These are phyloP conservation scores for Aspergillus cejpii DNA, from an alignment of 2,329 filamentous ascomycete genomes.

Conservation along the genomic window DNA sequence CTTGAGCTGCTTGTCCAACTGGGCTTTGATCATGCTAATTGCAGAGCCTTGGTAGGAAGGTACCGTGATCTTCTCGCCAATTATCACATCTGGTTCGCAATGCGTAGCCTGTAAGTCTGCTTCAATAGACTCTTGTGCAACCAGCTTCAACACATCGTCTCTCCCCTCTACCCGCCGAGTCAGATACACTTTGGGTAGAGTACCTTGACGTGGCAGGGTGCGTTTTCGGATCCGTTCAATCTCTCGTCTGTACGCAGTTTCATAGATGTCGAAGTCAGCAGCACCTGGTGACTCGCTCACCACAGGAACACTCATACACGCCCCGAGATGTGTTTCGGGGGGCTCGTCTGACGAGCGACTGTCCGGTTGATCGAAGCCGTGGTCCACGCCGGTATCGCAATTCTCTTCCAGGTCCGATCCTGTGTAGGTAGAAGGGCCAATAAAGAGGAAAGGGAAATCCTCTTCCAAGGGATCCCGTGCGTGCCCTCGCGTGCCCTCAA, in stretches of 20 bases:
- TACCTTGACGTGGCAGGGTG: slow-evolving; percentile 34
- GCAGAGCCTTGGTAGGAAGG: slow-evolving; percentile 11
- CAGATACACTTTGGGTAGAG: slow-evolving; percentile 53
- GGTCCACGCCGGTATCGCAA: slow-evolving; percentile 7
- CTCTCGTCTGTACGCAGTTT: slow-evolving; percentile 78
- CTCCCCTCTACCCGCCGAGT: slow-evolving; percentile 46
- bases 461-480: slow-evolving; percentile 60
- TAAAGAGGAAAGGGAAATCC: slow-evolving; percentile 64
- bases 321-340: slow-evolving; percentile 18
- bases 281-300: slow-evolving; percentile 80
- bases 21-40: slow-evolving; percentile 14
- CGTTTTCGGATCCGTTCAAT: slow-evolving; percentile 60
- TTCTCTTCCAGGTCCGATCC: slow-evolving; percentile 22
- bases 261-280: slow-evolving; percentile 82
- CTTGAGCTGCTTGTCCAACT: slow-evolving; percentile 11
- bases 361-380: slow-evolving; percentile 21
- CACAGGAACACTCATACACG: slow-evolving; percentile 31
- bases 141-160: slow-evolving; percentile 30
- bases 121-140: slow-evolving; percentile 21
- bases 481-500: slow-evolving; percentile 51
- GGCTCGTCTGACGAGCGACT: slow-evolving; percentile 35
- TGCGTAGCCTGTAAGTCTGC: not conserved
- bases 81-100: not conserved
- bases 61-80: slow-evolving; percentile 11
- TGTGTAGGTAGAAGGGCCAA: slow-evolving; percentile 55